Conservation (phyloP, 179 eudicot species). For the Spinacia oleracea region DNA sequence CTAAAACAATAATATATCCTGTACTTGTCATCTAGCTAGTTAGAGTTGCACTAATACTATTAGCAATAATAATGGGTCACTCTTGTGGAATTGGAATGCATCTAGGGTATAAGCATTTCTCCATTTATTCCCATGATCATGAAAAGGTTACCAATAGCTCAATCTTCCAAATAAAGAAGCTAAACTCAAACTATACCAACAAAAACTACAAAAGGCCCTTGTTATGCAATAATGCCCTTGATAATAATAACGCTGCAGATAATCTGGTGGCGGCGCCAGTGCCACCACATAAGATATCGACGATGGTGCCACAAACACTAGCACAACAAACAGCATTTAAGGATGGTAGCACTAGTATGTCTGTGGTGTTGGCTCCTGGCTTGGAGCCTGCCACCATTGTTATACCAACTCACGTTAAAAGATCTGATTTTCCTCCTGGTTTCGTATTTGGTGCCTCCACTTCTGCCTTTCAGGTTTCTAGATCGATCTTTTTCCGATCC, state of each 20-base stretch:
- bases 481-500: too few species aligned
- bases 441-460: background rate
- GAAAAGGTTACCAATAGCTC: background rate
- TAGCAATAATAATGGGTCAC: background rate
- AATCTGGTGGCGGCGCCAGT: background rate
- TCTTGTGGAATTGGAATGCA: background rate
- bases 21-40: too few species aligned
- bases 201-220: too few species aligned
- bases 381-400: background rate
- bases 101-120: background rate
- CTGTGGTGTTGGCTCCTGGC: background rate
- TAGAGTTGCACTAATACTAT: too few species aligned
- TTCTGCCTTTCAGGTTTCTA: slow-evolving; percentile 9
- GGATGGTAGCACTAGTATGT: background rate
- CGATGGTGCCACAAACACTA: background rate
- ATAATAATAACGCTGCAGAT: too few species aligned
- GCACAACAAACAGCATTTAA: too few species aligned
- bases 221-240: background rate
- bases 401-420: background rate
- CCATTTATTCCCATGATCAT: background rate
- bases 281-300: background rate
- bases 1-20: too few species aligned
- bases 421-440: slow-evolving; percentile 11
- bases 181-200: too few species aligned
- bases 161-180: background rate